Evolutionary conservation across 75 land plant species (phyloP).

Genomic region (Chamaecyparis obtusa): DNA sequence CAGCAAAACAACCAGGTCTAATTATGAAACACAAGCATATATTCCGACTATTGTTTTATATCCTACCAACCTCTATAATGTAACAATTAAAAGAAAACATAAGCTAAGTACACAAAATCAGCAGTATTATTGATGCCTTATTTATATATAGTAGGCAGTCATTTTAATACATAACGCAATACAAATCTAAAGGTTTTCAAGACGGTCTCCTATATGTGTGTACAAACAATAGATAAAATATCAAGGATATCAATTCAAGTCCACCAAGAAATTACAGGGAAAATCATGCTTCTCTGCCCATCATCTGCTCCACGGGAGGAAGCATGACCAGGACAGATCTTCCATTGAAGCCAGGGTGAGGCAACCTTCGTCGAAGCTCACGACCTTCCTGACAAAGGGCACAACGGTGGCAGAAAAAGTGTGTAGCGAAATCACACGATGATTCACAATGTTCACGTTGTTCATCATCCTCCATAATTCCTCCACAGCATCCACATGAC

Average conservation of each 20-base stretch:
- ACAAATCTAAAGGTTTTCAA: neutral
- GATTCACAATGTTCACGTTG: constrained; percentile 66
- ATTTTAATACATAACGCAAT: neutral
- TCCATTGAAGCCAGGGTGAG: constrained; percentile 69
- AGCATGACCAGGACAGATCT: constrained; percentile 62
- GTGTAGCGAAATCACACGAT: constrained; percentile 66
- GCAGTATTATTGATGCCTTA: neutral
- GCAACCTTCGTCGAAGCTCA: constrained; percentile 78
- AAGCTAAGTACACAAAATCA: neutral
- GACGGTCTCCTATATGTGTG: neutral
- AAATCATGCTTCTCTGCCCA: constrained; percentile 44
- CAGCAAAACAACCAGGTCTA: neutral
- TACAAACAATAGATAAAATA: constrained; percentile 7
- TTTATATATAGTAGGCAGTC: neutral
- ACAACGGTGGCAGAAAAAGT: constrained; percentile 70
- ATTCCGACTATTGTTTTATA: neutral
- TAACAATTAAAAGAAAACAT: neutral
- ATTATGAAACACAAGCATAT: neutral
- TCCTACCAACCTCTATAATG: neutral
- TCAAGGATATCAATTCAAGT: neutral
- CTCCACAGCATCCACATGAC: constrained; percentile 61
- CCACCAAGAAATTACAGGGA: neutral
- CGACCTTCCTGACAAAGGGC: constrained; percentile 91
- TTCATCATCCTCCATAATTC: constrained; percentile 45
- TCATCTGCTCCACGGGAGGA: constrained; percentile 76